Evolutionary conservation across 75 land plant species (phyloP), one percentile per base, ranked within the genome.

Genomic region (Pinus albicaulis): DNA sequence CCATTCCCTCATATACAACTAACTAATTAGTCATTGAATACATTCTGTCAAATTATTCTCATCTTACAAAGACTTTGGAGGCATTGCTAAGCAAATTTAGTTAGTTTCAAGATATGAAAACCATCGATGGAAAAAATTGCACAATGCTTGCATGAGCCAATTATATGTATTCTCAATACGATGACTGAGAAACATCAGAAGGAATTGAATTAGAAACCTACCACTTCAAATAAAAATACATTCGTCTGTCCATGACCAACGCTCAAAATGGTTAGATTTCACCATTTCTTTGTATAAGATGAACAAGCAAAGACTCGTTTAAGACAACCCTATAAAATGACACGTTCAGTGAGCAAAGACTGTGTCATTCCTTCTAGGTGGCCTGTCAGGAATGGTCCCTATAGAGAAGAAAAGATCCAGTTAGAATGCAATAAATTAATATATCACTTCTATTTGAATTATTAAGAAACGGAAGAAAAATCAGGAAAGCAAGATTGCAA

Each of bases 281-380:
- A 68, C n/a, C 41, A 38, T 68, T 8, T 19, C 41, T 7, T 38
- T n/a, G 12, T 48, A 48, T 48, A 48, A 10, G 11, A 48, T 48
- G 53, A 48, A 12, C 53, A 68, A 68, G 41, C 4, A 61, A 23
- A 12, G 71, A 38, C 22, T 38, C 3, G 10, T 68, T 68, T 44
- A 68, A 38, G 52, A 68, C 19, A 68, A 36, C 38, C n/a, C 34
- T 38, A 11, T 22, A 7, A 17, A 38, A 44, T 38, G 23, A 5
- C 3, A 44, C 2, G 23, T 68, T 68, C 52, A 68, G 24, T 68
- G 71, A n/a, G 71, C 71, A 8, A 68, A 68, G 23, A 68, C 71
- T 11, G 71, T 68, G 53, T 68, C 71, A 68, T 68, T 68, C 71
- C 71, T 68, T 68, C 71, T 68, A 44, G 71, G 71, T n/a, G 71